A percentile compares a stretch with the other conserved stretches of the same genome.
Conservation (phyloP, 108 stramenopile genomes). For the Seminavis robusta region DNA sequence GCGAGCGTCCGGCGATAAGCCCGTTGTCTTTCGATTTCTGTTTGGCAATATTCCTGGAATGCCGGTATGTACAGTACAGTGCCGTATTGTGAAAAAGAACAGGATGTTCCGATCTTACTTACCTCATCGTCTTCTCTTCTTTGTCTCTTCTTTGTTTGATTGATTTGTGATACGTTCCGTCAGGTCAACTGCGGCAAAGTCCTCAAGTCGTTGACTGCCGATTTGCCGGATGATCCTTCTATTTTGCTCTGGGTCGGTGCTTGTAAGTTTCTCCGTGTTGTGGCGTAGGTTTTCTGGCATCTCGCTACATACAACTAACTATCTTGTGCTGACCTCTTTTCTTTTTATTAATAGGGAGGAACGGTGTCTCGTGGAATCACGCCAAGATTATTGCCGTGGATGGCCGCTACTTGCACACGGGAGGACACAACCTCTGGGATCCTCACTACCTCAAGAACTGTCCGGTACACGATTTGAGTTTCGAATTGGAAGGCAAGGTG, state of each 20-base stretch:
- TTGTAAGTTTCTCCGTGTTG: no score
- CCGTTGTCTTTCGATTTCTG: slow-evolving; percentile 29
- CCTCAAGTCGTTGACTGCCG: slow-evolving; percentile 24
- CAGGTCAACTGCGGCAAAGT: slow-evolving; percentile 27
- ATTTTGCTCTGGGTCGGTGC: slow-evolving; percentile 40
- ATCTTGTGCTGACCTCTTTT: no score
- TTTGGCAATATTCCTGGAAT: slow-evolving; percentile 39
- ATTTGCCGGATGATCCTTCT: slow-evolving; percentile 27
- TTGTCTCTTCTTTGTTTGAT: no score
- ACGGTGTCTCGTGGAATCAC: slow-evolving; percentile 41
- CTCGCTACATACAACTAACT: no score
- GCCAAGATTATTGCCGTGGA: slow-evolving; percentile 51
- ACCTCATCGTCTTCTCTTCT: no score
- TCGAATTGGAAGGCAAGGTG: slow-evolving; percentile 37
- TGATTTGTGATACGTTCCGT: no score
- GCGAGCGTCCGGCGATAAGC: neutral
- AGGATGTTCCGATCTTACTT: no score
- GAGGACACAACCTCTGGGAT: slow-evolving; percentile 51
- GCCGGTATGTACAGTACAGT: no score
- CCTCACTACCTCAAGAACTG: slow-evolving; percentile 27
- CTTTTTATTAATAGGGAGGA: no score
- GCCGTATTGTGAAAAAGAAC: no score
- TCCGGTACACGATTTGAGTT: slow-evolving; percentile 40
- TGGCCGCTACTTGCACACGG: slow-evolving; percentile 38
- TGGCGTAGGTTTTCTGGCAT: no score